Evolutionary conservation across 164 flowering plant species (phyloP).

Genomic region (Magnolia kwangsiensis): DNA sequence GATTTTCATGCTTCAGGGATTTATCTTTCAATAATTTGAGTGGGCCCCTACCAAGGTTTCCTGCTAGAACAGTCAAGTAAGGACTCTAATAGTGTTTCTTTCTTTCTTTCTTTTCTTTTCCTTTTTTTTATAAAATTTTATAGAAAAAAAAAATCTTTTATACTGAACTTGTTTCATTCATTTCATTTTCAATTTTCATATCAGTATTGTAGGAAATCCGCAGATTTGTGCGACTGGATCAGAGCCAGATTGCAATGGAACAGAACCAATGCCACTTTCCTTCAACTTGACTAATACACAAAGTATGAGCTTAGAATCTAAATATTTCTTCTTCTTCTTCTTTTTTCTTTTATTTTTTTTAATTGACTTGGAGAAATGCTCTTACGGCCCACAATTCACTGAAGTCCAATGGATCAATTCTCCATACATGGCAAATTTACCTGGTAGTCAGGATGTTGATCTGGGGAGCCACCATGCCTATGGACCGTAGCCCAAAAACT

Average conservation of each 20-base stretch:
- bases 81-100: slow-evolving; percentile 6
- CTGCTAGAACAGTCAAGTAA: slow-evolving; percentile 78
- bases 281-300: slow-evolving; percentile 56
- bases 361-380: neutral
- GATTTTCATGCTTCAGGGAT: slow-evolving; percentile 54
- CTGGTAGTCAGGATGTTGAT: no score
- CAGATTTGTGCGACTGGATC: slow-evolving; percentile 75
- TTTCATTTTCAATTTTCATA: slow-evolving; percentile 7
- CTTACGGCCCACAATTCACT: neutral
- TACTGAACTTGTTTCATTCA: neutral
- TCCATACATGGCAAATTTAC: no score
- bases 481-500: no score
- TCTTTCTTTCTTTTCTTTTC: neutral
- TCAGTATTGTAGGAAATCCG: slow-evolving; percentile 91
- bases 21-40: slow-evolving; percentile 87
- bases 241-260: slow-evolving; percentile 74
- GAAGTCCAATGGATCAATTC: neutral
- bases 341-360: neutral
- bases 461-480: no score
- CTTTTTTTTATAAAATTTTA: no score
- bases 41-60: slow-evolving; percentile 83
- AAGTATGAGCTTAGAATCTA: slow-evolving; percentile 32
- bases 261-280: slow-evolving; percentile 62
- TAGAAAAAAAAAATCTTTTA: neutral
- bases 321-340: no score